Evolutionary conservation across 2,329 filamentous ascomycete species (phyloP), one percentile per base, ranked within the genome.

Genomic region (Blastomyces percursus): DNA sequence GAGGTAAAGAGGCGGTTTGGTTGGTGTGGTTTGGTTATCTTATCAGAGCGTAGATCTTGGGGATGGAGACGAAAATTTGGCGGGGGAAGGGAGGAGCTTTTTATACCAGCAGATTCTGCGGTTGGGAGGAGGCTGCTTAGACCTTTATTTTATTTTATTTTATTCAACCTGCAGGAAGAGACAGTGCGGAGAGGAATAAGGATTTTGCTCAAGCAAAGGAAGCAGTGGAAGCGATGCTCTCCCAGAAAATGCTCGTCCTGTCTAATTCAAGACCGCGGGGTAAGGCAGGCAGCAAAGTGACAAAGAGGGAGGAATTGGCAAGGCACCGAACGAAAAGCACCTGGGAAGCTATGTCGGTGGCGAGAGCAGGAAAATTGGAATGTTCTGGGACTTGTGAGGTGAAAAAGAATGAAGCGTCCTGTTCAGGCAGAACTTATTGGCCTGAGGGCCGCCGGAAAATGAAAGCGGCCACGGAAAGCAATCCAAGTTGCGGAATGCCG

Each of bases 271-370:
- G 32, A 12, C 27, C 55, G 55, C 55, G 55, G 55, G 55, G 55
- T 59, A 46, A 59, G 27, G 21, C 57, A 59, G 57, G 40, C 40
- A 59, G 57, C 40, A 46, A 32, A 59, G 57, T 24, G 24, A 32
- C 57, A 46, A 48, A 59, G 40, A 46, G 16, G 30, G 42, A n/a
- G 14, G 40, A 46, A 30, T 58, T 30, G 35, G 54, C 57, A 59
- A 59, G 57, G 57, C 57, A 59, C 57, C 57, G 57, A 59, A 59
- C 57, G 42, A 48, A 59, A 46, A 48, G 38, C 40, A 27, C 57
- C 42, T 42, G 42, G 35, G 16, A 48, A 59, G 57, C 21, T 46
- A n/a, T 48, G 48, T 32, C 19, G 21, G 40, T 30, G 42, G 42
- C 40, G 24, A 27, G 40, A 46, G 27, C 19, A 59, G 24, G 5